Base-by-base conservation (phyloP, 139 green algal species). In the Diplosphaera chodatii region DNA sequence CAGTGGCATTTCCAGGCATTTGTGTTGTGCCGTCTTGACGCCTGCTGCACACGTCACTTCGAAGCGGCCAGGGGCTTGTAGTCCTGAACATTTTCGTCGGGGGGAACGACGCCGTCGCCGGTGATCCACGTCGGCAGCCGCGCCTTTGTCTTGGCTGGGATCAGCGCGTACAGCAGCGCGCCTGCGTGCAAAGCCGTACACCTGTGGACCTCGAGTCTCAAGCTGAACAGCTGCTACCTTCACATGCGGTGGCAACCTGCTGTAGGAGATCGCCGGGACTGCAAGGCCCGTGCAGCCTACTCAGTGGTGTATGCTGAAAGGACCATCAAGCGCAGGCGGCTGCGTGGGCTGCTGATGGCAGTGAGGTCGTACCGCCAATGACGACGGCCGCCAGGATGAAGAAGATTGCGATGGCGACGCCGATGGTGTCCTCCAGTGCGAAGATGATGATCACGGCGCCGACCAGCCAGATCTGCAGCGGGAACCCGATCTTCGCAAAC, bases 401-500 rank as follows among this genome's bases (percentile, higher is more conserved):
- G 48, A 59, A 59, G 48, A 59, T 59, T 4, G 48, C 48, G 16
- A 59, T 18, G 22, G 48, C 48, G 16, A 59, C 48, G 25, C 59
- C 59, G 59, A 65, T 65, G 59, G 59, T 65, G 59, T 65, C 59
- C 25, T 65, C 59, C 25, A 65, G 59, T 22, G 23, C 34, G 29
- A 77, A 55, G 65, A 76, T 74, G 29, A 81, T 27, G 34, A 76
- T 66, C 4, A 73, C 66, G 32, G 64, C 73, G 8, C 70, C 59
- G 20, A 74, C 30, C 67, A 74, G 40, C 40, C 40, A 71, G 23
- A 75, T 41, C 65, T 90, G 82, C 75, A 82, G 84, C 8, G 78
- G 80, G 0, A 48, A 73, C 0, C 85, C 85, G 30, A 88, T 79
- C 4, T 68, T 74, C 1, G 82, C 66, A 68, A 91, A 91, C 71